phyloP scores from a whole-genome alignment of 805 yeast genomes.

The Myxozyma geophila region DNA sequence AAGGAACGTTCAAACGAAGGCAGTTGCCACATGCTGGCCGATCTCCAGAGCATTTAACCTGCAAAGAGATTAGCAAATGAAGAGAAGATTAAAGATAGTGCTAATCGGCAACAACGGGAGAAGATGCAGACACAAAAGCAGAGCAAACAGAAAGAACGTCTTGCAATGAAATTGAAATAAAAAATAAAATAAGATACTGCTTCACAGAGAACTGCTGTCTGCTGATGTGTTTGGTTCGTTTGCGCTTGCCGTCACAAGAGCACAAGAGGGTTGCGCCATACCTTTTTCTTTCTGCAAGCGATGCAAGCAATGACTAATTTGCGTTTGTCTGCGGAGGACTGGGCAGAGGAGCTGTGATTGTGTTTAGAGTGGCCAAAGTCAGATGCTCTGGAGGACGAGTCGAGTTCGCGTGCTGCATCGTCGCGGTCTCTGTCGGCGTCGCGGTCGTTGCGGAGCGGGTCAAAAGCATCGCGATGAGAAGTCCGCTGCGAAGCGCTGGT shows the following conservation, averaged over 20 bases:
- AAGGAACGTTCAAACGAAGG: constrained; percentile 42
- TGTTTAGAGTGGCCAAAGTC: neutral
- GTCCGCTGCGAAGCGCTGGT: constrained; percentile 6
- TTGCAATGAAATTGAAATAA: no score
- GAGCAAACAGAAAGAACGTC: no score
- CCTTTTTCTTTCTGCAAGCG: constrained; percentile 46
- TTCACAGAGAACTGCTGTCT: no score
- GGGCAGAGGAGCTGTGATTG: neutral
- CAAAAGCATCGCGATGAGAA: neutral
- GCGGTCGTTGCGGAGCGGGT: constrained; percentile 3
- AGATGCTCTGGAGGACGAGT: constrained; percentile 6
- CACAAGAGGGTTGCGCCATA: constrained; percentile 8
- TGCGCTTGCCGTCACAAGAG: neutral
- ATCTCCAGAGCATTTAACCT: constrained; percentile 46
- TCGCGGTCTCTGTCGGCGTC: constrained; percentile 1
- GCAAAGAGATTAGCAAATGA: neutral
- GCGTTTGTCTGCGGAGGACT: constrained; percentile 31
- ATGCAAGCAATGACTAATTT: constrained; percentile 46
- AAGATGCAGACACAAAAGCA: no score
- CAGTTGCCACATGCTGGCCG: constrained; percentile 48
- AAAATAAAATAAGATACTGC: no score
- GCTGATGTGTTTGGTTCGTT: neutral
- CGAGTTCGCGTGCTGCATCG: constrained; percentile 13
- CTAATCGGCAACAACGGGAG: no score
- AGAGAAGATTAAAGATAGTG: neutral